Evolutionary conservation across 768 basidiomycete species (phyloP).

Genomic region (Roridomyces roridus): DNA sequence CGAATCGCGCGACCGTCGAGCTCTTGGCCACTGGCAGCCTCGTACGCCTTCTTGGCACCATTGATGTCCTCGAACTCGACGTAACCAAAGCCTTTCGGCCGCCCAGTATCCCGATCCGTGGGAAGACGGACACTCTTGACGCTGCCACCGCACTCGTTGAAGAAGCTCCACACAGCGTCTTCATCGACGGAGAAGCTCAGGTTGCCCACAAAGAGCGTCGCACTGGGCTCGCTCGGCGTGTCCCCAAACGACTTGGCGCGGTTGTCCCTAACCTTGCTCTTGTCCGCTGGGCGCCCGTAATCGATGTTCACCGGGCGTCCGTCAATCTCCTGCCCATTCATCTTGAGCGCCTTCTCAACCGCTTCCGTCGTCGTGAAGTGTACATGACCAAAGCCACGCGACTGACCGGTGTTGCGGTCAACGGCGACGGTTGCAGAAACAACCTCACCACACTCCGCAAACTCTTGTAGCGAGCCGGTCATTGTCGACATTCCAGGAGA

Average conservation of each 20-base stretch:
- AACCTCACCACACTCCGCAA: conserved; percentile 88
- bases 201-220: conserved; percentile 90
- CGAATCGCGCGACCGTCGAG: conserved; percentile 83
- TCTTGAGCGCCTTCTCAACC: conserved; percentile 78
- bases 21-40: conserved; percentile 70
- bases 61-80: conserved; percentile 90
- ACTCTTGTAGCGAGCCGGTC: conserved; percentile 94
- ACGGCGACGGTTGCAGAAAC: conserved; percentile 87
- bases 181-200: conserved; percentile 82
- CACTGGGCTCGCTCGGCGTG: conserved; percentile 63
- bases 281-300: conserved; percentile 67
- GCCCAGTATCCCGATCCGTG: conserved; percentile 90
- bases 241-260: conserved; percentile 84
- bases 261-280: conserved; percentile 62
- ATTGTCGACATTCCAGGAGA: conserved; percentile 97
- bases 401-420: conserved; percentile 82
- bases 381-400: conserved; percentile 87
- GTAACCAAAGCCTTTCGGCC: conserved; percentile 95
- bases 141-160: conserved; percentile 79
- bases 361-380: conserved; percentile 74
- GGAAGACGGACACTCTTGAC: conserved; percentile 90
- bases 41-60: conserved; percentile 81
- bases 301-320: conserved; percentile 90
- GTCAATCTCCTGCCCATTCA: conserved; percentile 91
- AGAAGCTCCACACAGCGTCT: conserved; percentile 88